Conservation (phyloP, 768 basidiomycete genomes). For the Xanthoconium stramineum region DNA sequence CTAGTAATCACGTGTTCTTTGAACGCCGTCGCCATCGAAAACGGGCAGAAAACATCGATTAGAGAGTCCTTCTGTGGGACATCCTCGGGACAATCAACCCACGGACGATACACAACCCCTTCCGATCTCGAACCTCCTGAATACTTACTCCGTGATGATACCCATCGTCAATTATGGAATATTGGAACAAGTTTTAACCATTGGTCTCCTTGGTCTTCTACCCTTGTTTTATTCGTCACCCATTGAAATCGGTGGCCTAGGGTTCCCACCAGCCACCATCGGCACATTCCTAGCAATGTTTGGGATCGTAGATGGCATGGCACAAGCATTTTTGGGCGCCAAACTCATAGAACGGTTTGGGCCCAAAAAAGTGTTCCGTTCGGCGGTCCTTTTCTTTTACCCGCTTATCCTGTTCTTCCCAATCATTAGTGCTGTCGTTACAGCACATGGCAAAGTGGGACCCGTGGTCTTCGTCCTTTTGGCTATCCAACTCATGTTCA, state of each 20-base stretch:
- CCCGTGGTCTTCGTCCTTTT: conserved; percentile 39
- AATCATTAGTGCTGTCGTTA: conserved; percentile 41
- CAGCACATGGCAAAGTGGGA: conserved; percentile 28
- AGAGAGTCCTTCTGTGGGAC: conserved; percentile 1
- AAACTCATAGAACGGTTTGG: conserved; percentile 41
- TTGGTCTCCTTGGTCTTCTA: conserved; percentile 35
- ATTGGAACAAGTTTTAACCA: conserved; percentile 42
- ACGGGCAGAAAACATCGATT: background rate
- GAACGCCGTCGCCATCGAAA: conserved; percentile 29
- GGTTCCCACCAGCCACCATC: conserved; percentile 41
- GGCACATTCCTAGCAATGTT: conserved; percentile 39
- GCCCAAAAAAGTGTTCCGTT: conserved; percentile 38
- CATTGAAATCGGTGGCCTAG: conserved; percentile 41
- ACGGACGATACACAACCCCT: conserved; percentile 6
- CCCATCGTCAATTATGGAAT: conserved; percentile 42
- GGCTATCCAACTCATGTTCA: conserved; percentile 21
- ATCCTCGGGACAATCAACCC: background rate
- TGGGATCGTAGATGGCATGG: conserved; percentile 38
- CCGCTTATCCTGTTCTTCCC: conserved; percentile 44
- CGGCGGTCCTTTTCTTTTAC: conserved; percentile 36
- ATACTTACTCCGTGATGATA: conserved; percentile 34
- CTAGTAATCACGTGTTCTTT: background rate
- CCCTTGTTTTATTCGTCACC: conserved; percentile 49
- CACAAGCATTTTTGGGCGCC: conserved; percentile 42
- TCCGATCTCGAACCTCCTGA: conserved; percentile 35